Conservation (phyloP, 257 asterid genomes). For the Apocynum venetum region DNA sequence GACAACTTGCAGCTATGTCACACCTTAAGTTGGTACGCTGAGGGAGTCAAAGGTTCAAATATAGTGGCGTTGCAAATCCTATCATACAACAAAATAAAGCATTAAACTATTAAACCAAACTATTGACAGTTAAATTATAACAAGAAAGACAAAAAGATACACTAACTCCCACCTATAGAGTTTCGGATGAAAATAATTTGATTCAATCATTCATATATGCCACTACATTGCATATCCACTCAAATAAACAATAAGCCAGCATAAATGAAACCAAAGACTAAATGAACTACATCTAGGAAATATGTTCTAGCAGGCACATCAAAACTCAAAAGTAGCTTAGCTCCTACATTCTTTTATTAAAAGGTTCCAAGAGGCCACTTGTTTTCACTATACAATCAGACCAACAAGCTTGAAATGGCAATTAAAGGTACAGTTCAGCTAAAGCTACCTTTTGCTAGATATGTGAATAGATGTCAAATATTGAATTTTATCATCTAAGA, state of each 20-base stretch:
- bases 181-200: background rate
- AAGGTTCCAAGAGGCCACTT: background rate
- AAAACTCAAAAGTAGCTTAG: background rate
- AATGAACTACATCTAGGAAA: background rate
- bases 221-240: background rate
- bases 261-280: background rate
- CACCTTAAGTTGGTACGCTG: background rate
- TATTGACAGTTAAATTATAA: background rate
- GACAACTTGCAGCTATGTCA: slow-evolving; percentile 3
- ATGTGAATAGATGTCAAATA: background rate
- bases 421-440: background rate
- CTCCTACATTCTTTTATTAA: background rate
- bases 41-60: slow-evolving; percentile 19
- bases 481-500: background rate
- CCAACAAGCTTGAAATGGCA: background rate
- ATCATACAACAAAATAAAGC: slow-evolving; percentile 5
- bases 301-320: background rate
- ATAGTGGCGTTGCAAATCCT: slow-evolving; percentile 43
- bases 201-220: background rate
- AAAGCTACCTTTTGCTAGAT: background rate
- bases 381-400: background rate
- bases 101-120: background rate
- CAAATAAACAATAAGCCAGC: slow-evolving; percentile 4
- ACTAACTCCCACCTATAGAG: background rate
- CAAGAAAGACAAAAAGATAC: background rate